Base-by-base conservation (phyloP, 2,329 filamentous ascomycete genomes). In the Cercospora brassicicola region DNA sequence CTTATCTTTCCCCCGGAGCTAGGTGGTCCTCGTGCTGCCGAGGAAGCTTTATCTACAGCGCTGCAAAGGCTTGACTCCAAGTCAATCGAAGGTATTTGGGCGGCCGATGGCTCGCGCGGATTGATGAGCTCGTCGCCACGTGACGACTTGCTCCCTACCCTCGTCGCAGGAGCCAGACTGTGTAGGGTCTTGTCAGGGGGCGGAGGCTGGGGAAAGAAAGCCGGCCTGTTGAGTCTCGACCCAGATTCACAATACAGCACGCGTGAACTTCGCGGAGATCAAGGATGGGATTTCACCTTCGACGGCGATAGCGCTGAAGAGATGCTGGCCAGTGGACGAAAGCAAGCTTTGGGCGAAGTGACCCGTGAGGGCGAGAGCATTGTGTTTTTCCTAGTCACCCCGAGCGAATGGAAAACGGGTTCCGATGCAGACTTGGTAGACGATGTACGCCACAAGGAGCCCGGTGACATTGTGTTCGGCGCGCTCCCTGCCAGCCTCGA, bases 121-220 rank as follows among this genome's bases (percentile, higher is more conserved):
- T 39, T 30, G 55, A 26, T 39, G 20, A 26, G 39, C 15, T 18
- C 26, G 45, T 26, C 48, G 20, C n/a, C 18, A 5, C 30, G 15
- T 23, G 55, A 59, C 30, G 36, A 48, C 39, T 20, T 65, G 28
- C 28, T 62, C n/a, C 36, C 7, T 10, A 13, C 55, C 31, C 20
- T 68, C 23, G 13, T 26, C 11, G 13, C 23, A 18, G 80, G 81
- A 28, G 80, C 78, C 20, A 79, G 80, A 56, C 75, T 86, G n/a
- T 80, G 82, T 72, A 80, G 80, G 63, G 79, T 82, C 85, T 87
- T 94, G 70, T 93, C 91, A 74, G 92, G 92, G 4, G 92, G 92
- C 56, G 92, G 92, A 51, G 92, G 92, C 20, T 96, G 92, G 92
- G 92, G 92, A 15, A 83, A 86, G 65, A 95, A 94, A 77, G 88